Evolutionary conservation across 306 rosid genomes (phyloP).

Genomic region (Cicer yamashitae): DNA sequence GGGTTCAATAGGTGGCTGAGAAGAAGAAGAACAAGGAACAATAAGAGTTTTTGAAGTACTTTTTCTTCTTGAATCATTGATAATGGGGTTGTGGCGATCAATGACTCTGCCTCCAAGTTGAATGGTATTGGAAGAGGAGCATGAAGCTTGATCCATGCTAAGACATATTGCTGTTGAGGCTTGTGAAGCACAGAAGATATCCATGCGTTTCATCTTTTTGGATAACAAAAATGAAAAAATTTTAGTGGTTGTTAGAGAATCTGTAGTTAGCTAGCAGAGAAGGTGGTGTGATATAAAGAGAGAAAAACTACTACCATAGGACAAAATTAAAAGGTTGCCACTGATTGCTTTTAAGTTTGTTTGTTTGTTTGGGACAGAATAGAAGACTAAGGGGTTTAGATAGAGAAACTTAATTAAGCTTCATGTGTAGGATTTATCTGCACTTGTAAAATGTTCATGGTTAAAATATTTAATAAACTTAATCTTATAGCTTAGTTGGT

Average conservation of each 20-base stretch:
- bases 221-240: conserved; percentile 37
- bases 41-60: conserved; percentile 41
- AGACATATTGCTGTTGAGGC: conserved; percentile 85
- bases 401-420: background rate
- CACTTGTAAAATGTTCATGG: conserved; percentile 8
- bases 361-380: background rate
- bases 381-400: conserved; percentile 1
- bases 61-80: conserved; percentile 69
- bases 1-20: conserved; percentile 57
- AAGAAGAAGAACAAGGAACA: conserved; percentile 55
- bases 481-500: background rate
- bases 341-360: conserved; percentile 43
- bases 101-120: conserved; percentile 82
- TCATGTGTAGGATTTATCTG: background rate
- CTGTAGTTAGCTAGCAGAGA: conserved; percentile 44
- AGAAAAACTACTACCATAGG: conserved; percentile 31
- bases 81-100: conserved; percentile 95
- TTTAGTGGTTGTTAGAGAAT: conserved; percentile 53
- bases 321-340: background rate
- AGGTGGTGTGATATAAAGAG: conserved; percentile 35
- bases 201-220: conserved; percentile 70
- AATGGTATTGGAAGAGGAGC: conserved; percentile 66
- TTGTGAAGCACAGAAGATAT: conserved; percentile 79
- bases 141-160: conserved; percentile 78
- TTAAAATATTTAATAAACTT: background rate